Base-by-base conservation (phyloP, 192 early-diverging fungal species). In the Gamsiella multidivaricata region DNA sequence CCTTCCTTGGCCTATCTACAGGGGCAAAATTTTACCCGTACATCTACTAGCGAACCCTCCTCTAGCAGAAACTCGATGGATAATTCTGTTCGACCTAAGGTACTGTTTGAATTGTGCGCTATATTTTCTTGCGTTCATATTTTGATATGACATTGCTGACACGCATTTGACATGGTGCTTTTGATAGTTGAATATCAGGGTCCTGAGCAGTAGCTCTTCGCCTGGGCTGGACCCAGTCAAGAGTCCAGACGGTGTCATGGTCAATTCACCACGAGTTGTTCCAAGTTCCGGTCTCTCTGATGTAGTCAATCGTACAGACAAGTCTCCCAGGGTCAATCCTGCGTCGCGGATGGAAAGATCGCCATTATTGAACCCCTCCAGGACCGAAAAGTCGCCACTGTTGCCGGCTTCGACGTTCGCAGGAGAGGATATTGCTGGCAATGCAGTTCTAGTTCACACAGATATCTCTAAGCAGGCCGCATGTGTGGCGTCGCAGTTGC, bases 31-130 rank as follows among this genome's bases (percentile, higher is more conserved):
- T 22, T 37, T 22, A 39, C n/a, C 6, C 71, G 71, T 8, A n/a
- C 37, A 2, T 54, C 71, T 3, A 20, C 34, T 9, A 75, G 71
- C 22, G 63, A 66, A 42, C 71, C 71, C n/a, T 75, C 71, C 18
- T 75, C 71, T 3, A 43, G 71, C 36, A 65, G 71, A 37, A 75
- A 75, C 33, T 75, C 71, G n/a, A 53, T 75, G 28, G 71, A 75
- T 5, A 33, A 32, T 32, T 12, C 41, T 0, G 31, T 43, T 14
- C 62, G 71, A 29, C 71, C 71, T 7, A 75, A 75, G 57, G 71
- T 75, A 74, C 4, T 22, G 42, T 37, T 18, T 54, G 25, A n/a
- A 32, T 18, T 4, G 29, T 7, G 29, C 6, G 15, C 25, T 8
- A 11, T 22, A 25, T 11, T 3, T 39, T 26, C n/a, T n/a, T n/a